Base-by-base conservation (phyloP, 1,139 yeast genomes). In the Taphrina pruni region DNA sequence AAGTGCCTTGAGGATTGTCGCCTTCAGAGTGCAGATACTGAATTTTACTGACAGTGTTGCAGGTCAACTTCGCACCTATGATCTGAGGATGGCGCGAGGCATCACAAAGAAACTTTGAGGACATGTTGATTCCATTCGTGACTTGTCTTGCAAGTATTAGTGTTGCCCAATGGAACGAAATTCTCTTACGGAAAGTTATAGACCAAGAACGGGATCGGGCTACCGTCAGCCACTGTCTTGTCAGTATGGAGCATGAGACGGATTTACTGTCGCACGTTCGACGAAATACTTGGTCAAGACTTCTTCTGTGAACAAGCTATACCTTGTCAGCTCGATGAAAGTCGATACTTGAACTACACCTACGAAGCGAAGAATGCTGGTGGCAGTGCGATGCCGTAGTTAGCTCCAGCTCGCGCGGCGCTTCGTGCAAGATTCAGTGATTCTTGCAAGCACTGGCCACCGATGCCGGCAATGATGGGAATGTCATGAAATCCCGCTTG, bases 61-160 rank as follows among this genome's bases (percentile, higher is more conserved):
- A 83, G 21, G 85, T 80, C 71, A 82, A 77, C 75, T 84, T 84
- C 73, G 80, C 78, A 12, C 86, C 86, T 51, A 82, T 83, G 62
- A 84, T 81, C 71, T 83, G 82, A 58, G 78, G 78, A 74, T 83
- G 85, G 52, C 71, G 72, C 45, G 73, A 72, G 57, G 81, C 75
- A 36, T 73, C 73, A 60, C 73, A 75, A 69, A 80, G 77, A 32
- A 81, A 76, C 21, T 75, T 76, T 2, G 79, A 77, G n/a, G 75
- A 72, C 46, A 81, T 75, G 51, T 74, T 76, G 60, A 80, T 77
- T 39, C 79, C 79, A 71, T 81, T 81, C 60, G 80, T 77, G 45
- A 82, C 85, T 8, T 20, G 21, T n/a, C 51, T 46, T 39, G 26
- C 26, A 26, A 2, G 26, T 26, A 26, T 26, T 4, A 26, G 26